phyloP scores from a whole-genome alignment of 257 asterid species.

The Penstemon barbatus region DNA sequence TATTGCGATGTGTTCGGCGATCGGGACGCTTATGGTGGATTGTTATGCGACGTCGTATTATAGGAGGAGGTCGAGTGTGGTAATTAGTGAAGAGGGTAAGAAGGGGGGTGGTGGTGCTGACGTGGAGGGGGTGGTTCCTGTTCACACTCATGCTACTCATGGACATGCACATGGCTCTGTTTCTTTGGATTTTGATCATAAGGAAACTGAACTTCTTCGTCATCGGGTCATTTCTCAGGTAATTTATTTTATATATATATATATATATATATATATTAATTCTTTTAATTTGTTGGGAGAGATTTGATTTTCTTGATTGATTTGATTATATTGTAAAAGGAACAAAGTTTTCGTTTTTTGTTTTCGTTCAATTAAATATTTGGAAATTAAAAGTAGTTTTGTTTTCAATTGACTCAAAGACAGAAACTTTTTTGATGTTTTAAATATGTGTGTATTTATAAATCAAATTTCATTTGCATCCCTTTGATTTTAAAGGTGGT shows the following conservation, averaged over 20 bases:
- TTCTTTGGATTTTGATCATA: neutral
- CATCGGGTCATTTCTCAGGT: conserved; percentile 45
- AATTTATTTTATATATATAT: neutral
- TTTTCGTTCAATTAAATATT: too few relatives aligned
- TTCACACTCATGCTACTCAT: conserved; percentile 23
- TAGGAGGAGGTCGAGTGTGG: neutral
- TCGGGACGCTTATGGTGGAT: conserved; percentile 45
- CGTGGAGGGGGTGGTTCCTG: conserved; percentile 15
- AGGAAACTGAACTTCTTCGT: conserved; percentile 30
- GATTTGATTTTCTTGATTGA: neutral
- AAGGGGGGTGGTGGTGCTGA: neutral
- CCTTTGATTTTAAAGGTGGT: too few relatives aligned
- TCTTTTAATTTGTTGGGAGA: neutral
- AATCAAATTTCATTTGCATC: too few relatives aligned
- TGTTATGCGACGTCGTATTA: conserved; percentile 35
- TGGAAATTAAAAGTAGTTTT: too few relatives aligned
- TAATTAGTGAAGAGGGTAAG: neutral
- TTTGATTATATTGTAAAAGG: neutral
- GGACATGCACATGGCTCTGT: conserved; percentile 34
- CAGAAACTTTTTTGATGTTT: too few relatives aligned
- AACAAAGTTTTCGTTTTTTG: too few relatives aligned
- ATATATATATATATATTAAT: too few relatives aligned
- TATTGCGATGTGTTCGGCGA: conserved; percentile 44
- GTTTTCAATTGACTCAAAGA: too few relatives aligned
- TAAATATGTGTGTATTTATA: too few relatives aligned